A percentile compares a stretch with the other conserved stretches of the same genome.
These are phyloP conservation scores for Aspergillus flavus DNA, from an alignment of 2,329 filamentous ascomycete species.

Conservation along the genomic window DNA sequence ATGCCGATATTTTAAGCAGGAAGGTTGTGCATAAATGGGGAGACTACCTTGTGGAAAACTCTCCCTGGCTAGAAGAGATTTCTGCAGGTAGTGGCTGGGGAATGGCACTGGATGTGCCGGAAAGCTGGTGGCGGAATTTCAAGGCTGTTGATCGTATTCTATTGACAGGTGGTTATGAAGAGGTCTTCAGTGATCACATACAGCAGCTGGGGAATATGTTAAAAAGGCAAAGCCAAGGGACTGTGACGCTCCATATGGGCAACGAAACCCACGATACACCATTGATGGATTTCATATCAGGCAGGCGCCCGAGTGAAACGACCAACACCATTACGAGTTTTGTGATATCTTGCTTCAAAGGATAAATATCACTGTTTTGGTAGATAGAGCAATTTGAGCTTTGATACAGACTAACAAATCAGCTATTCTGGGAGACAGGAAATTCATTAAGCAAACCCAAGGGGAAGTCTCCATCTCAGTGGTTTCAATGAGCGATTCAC, in stretches of 20 bases:
- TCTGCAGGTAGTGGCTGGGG: slow-evolving; percentile 22
- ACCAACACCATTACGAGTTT: too few relatives aligned
- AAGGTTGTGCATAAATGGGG: slow-evolving; percentile 19
- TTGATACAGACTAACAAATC: too few relatives aligned
- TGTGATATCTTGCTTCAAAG: too few relatives aligned
- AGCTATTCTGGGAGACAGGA: too few relatives aligned
- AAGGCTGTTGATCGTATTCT: slow-evolving; percentile 17
- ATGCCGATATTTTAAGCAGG: slow-evolving; percentile 17
- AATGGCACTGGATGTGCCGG: slow-evolving; percentile 27
- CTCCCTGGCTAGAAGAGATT: slow-evolving; percentile 26
- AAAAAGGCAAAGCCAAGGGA: neutral
- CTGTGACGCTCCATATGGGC: slow-evolving; percentile 16
- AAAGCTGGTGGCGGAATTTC: slow-evolving; percentile 23
- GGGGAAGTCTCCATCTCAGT: too few relatives aligned
- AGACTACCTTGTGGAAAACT: slow-evolving; percentile 14
- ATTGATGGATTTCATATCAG: slow-evolving; percentile 24
- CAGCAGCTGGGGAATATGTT: slow-evolving; percentile 14
- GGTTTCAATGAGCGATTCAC: too few relatives aligned
- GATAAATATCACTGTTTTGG: too few relatives aligned
- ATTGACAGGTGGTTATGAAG: slow-evolving; percentile 23
- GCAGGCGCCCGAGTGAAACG: too few relatives aligned
- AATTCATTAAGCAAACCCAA: too few relatives aligned
- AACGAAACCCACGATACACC: slow-evolving; percentile 27
- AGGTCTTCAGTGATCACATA: slow-evolving; percentile 27
- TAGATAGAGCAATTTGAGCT: too few relatives aligned